phyloP scores from a whole-genome alignment of 306 rosid genomes.

The Cucumis melo region DNA sequence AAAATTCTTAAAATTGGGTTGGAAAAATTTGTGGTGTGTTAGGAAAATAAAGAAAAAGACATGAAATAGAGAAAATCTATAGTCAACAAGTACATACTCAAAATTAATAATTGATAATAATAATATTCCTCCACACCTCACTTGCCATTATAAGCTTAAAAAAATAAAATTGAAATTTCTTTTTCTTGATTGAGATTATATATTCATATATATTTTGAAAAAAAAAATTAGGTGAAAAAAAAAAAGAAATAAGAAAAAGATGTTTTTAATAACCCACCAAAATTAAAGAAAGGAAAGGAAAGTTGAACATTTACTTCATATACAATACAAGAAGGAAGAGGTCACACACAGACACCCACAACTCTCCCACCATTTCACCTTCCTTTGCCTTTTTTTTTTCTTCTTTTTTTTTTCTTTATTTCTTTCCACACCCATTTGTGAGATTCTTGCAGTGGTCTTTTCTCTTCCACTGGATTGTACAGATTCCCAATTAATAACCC shows the following conservation, averaged over 20 bases:
- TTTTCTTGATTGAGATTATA: not conserved
- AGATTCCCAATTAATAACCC: constrained; percentile 36
- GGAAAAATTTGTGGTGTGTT: not conserved
- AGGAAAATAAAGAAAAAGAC: not conserved
- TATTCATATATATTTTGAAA: not conserved
- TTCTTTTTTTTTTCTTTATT: constrained; percentile 20
- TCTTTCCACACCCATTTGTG: constrained; percentile 44
- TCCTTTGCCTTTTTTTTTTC: constrained; percentile 17
- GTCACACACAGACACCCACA: constrained; percentile 20
- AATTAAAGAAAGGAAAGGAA: not conserved
- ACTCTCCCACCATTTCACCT: constrained; percentile 42
- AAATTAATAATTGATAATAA: not conserved
- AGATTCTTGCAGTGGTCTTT: constrained; percentile 65
- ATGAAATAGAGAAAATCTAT: not conserved
- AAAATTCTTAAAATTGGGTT: not conserved
- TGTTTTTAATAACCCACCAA: not conserved
- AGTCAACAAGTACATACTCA: not conserved
- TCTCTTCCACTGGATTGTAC: constrained; percentile 66
- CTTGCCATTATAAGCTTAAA: not conserved
- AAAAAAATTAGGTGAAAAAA: not conserved
- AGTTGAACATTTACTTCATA: constrained; percentile 12
- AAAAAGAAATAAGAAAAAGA: not conserved
- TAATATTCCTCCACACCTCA: constrained; percentile 1
- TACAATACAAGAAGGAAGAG: constrained; percentile 10
- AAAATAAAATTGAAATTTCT: not conserved